Conservation (phyloP, 352 stramenopile species). For the Pythium apleroticum region DNA sequence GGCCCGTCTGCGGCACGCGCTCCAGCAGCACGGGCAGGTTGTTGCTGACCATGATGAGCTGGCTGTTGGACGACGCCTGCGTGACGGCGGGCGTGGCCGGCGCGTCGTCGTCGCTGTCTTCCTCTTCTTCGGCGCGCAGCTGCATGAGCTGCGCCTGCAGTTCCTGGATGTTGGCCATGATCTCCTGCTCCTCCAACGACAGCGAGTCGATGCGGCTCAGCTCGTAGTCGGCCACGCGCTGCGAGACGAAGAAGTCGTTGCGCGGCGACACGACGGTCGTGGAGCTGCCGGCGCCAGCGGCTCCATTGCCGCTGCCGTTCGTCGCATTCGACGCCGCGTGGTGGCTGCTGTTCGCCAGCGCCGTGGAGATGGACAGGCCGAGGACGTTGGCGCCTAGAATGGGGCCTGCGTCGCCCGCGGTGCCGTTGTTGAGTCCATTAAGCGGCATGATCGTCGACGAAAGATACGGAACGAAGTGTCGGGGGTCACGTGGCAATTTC, state of each 20-base stretch:
- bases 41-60: conserved; percentile 90
- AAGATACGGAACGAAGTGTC: background rate
- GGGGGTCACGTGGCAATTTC: background rate
- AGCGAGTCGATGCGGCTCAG: conserved; percentile 66
- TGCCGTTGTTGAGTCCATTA: background rate
- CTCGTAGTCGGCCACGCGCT: conserved; percentile 69
- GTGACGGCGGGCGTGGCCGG: conserved; percentile 19
- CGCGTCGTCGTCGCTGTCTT: conserved; percentile 58
- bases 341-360: conserved; percentile 8
- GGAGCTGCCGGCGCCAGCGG: background rate
- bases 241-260: conserved; percentile 79
- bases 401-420: background rate
- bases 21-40: conserved; percentile 77
- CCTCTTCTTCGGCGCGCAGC: conserved; percentile 62
- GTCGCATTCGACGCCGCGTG: conserved; percentile 2
- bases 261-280: conserved; percentile 43
- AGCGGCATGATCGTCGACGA: background rate
- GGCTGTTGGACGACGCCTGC: conserved; percentile 28
- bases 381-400: background rate
- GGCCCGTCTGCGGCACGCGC: conserved; percentile 68
- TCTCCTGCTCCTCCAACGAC: conserved; percentile 84
- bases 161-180: conserved; percentile 89
- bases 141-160: conserved; percentile 86
- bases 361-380: conserved; percentile 23
- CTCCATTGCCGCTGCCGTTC: conserved; percentile 7